Percentiles rank a stretch among this genome's conserved stretches.
Conservation (phyloP, 805 yeast species). For the Candida montana region DNA sequence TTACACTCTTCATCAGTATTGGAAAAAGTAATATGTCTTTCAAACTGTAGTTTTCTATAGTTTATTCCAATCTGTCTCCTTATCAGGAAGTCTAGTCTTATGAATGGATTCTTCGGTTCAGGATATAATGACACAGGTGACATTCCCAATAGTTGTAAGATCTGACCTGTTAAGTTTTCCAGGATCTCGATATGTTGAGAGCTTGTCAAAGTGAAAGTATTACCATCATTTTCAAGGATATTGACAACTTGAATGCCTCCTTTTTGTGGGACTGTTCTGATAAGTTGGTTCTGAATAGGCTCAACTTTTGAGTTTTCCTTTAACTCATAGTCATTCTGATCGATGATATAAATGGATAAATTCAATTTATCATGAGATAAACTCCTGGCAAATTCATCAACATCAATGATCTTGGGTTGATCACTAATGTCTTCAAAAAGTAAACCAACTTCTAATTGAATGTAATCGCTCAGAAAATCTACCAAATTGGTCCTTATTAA, state of each 20-base stretch:
- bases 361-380: background rate
- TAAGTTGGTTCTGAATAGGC: background rate
- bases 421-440: background rate
- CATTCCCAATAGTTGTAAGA: constrained; percentile 5
- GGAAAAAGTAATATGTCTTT: no score
- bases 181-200: constrained; percentile 4
- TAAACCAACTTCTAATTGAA: background rate
- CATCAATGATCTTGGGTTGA: background rate
- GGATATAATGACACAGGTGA: background rate
- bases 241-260: constrained; percentile 3
- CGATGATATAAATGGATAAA: background rate
- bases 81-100: constrained; percentile 10
- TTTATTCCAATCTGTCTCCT: constrained; percentile 7
- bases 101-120: constrained; percentile 10
- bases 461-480: background rate
- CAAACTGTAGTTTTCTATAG: background rate
- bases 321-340: background rate
- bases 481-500: background rate
- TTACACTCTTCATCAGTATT: background rate
- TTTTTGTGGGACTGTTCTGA: constrained; percentile 1
- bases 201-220: background rate
- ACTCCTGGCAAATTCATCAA: background rate
- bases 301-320: background rate
- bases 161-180: constrained; percentile 5
- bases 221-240: background rate